These are phyloP conservation scores for Candida palmyrensis DNA, from an alignment of 805 yeast species.

Conservation along the genomic window DNA sequence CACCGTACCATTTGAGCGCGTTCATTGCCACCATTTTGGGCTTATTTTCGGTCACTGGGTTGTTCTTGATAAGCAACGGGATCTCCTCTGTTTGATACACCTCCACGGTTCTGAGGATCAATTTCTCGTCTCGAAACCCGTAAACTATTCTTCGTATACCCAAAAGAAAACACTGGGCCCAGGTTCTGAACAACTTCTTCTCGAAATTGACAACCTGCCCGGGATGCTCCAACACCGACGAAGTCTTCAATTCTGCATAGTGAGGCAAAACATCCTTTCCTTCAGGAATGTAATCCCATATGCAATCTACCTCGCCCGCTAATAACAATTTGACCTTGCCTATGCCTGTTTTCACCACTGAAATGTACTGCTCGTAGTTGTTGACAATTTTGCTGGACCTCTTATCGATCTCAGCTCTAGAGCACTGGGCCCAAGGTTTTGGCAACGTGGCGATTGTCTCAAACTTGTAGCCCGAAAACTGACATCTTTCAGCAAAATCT, in stretches of 20 bases:
- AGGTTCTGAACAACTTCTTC: slow-evolving; percentile 66
- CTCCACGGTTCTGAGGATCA: slow-evolving; percentile 64
- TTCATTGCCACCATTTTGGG: slow-evolving; percentile 65
- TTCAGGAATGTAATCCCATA: slow-evolving; percentile 72
- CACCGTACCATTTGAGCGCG: slow-evolving; percentile 82
- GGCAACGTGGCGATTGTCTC: slow-evolving; percentile 72
- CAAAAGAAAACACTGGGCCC: slow-evolving; percentile 91
- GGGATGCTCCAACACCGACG: slow-evolving; percentile 49
- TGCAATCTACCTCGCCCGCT: slow-evolving; percentile 92
- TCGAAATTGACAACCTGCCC: slow-evolving; percentile 65
- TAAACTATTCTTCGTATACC: slow-evolving; percentile 80
- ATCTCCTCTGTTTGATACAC: slow-evolving; percentile 72
- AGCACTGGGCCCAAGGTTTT: slow-evolving; percentile 66
- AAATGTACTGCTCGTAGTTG: slow-evolving; percentile 71
- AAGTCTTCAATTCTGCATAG: slow-evolving; percentile 82
- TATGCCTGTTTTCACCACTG: slow-evolving; percentile 81
- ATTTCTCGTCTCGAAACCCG: slow-evolving; percentile 79
- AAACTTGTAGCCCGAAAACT: slow-evolving; percentile 78
- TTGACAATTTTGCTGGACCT: slow-evolving; percentile 57
- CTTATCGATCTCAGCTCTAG: slow-evolving; percentile 64
- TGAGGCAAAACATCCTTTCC: slow-evolving; percentile 48
- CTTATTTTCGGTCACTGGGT: slow-evolving; percentile 29
- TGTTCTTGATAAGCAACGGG: slow-evolving; percentile 60
- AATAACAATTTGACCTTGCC: slow-evolving; percentile 64
- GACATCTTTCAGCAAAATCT: slow-evolving; percentile 33